These are phyloP conservation scores for Bipolaris zeicola DNA, from an alignment of 2,329 filamentous ascomycete species.

Conservation along the genomic window DNA sequence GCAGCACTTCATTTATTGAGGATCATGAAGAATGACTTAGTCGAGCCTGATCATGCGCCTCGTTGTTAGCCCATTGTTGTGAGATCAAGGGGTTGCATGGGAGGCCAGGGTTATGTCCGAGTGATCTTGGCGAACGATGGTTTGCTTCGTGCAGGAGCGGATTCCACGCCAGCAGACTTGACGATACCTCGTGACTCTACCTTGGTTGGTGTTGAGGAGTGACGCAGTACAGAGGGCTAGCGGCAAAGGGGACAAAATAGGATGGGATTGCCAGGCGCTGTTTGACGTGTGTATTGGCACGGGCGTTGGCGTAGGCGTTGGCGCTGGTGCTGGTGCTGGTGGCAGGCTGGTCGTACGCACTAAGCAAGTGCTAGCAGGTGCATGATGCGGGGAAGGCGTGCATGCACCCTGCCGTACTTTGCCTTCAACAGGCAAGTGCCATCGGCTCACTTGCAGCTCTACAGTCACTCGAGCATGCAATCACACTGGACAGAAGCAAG, in stretches of 20 bases:
- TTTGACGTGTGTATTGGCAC: background rate
- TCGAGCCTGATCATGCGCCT: slow-evolving; percentile 7
- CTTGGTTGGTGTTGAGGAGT: slow-evolving; percentile 21
- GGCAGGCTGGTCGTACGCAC: background rate
- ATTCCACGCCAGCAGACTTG: slow-evolving; percentile 9
- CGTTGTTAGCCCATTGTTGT: background rate
- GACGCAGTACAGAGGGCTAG: slow-evolving; percentile 11
- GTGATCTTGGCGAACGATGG: background rate
- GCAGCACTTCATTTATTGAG: slow-evolving; percentile 4
- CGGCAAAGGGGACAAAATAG: background rate
- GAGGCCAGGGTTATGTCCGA: background rate
- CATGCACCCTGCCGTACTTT: slow-evolving; percentile 4
- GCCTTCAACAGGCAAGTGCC: slow-evolving; percentile 4
- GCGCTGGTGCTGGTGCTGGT: background rate
- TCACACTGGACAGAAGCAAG: background rate
- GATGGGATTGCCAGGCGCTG: background rate
- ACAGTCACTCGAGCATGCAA: background rate
- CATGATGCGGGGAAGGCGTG: slow-evolving; percentile 15
- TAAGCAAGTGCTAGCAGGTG: slow-evolving; percentile 3
- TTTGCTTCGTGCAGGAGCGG: slow-evolving; percentile 2
- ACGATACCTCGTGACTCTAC: slow-evolving; percentile 23
- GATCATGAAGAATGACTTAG: background rate
- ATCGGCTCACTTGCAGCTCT: slow-evolving; percentile 8
- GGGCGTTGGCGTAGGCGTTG: background rate
- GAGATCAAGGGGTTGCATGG: slow-evolving; percentile 1